phyloP scores from a whole-genome alignment of 257 asterid species.

The Nemophila menziesii region DNA sequence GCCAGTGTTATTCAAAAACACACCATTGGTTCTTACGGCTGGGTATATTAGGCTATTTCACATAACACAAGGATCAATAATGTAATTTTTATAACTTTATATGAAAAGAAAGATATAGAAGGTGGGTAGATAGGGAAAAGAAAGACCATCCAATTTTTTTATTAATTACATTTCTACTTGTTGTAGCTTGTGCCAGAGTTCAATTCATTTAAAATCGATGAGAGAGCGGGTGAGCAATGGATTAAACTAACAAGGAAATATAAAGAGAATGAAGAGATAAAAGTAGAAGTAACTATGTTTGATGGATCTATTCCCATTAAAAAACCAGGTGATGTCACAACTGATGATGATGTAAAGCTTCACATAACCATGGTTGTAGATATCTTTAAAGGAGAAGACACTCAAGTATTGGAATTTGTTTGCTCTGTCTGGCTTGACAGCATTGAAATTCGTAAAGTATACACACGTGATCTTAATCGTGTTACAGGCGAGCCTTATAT shows the following conservation, averaged over 20 bases:
- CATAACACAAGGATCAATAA: too few relatives aligned
- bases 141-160: conserved; percentile 1
- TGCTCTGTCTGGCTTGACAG: conserved; percentile 83
- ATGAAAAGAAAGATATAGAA: too few relatives aligned
- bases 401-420: conserved; percentile 48
- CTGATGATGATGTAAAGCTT: conserved; percentile 45
- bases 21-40: too few relatives aligned
- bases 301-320: conserved; percentile 53
- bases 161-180: conserved; percentile 7
- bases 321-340: conserved; percentile 26
- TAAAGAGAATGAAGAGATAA: conserved; percentile 66
- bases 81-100: too few relatives aligned
- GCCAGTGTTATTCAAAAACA: too few relatives aligned
- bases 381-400: conserved; percentile 49
- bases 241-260: conserved; percentile 48
- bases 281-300: conserved; percentile 82
- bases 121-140: too few relatives aligned
- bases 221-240: conserved; percentile 82
- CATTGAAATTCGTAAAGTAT: conserved; percentile 51
- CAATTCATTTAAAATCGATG: conserved; percentile 57
- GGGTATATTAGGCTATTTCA: too few relatives aligned
- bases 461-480: conserved; percentile 30
- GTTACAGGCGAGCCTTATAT: conserved; percentile 22
- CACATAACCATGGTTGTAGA: conserved; percentile 49
- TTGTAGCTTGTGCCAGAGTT: conserved; percentile 51